Base-by-base conservation (phyloP, 192 early-diverging fungal genomes). In the Entomortierella beljakovae region DNA sequence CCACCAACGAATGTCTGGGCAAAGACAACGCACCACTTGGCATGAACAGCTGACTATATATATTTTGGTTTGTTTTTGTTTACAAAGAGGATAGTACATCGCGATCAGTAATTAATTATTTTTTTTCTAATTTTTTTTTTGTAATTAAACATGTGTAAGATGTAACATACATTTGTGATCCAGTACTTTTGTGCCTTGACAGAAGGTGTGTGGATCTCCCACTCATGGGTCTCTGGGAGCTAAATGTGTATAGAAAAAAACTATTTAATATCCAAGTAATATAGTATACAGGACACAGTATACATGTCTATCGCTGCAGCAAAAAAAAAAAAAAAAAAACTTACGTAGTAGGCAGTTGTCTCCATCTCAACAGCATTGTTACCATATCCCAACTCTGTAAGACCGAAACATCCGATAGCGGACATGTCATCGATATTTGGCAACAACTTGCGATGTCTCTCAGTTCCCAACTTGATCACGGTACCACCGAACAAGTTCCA, bases 281-380 rank as follows among this genome's bases (percentile, higher is more conserved):
- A 10, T 11, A 46, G n/a, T n/a, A n/a, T n/a, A n/a, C n/a, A n/a
- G n/a, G n/a, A n/a, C n/a, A n/a, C n/a, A n/a, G n/a, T 43, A 43
- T 18, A 43, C 42, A 43, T 51, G 49, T 51, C 18, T 23, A 23
- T 51, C 6, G 49, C 9, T 6, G 20, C 49, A 51, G 50, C 7
- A 31, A 25, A 26, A 25, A 43, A 28, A 22, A 43, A 3, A 34
- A 40, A 25, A 32, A 38, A 37, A 16, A 59, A 10, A 15, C 81
- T 71, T 80, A 87, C 88, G 65, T 83, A 91, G 59, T 75, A 58
- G 33, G 92, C 87, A 26, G 87, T 87, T 16, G 92, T 92, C 71
- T 92, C 90, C 92, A 94, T 94, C 70, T 94, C 92, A 26, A 94
- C 82, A 28, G 92, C 92, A 56, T 94, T 94, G 76, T 94, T 94